phyloP scores from a whole-genome alignment of 1,284 basidiomycete species.

The Malassezia restricta region DNA sequence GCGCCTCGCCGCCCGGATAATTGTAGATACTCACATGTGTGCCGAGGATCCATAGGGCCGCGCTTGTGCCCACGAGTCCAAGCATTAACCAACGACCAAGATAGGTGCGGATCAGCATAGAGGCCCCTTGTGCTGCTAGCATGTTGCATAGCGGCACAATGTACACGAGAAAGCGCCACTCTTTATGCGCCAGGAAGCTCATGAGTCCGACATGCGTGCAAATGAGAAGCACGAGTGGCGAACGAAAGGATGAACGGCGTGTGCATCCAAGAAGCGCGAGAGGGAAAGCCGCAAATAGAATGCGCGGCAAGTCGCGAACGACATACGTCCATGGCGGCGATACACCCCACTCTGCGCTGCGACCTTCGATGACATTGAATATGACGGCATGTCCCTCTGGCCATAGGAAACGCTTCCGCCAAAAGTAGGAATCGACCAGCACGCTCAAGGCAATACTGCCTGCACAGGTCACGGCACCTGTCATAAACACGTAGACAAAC shows the following conservation, averaged over 20 bases:
- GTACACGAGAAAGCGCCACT: conserved; percentile 92
- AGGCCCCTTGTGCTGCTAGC: conserved; percentile 56
- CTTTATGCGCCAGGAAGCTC: conserved; percentile 59
- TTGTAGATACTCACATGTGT: conserved; percentile 55
- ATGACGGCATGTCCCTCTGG: conserved; percentile 69
- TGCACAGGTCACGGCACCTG: conserved; percentile 10
- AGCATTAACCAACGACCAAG: background rate
- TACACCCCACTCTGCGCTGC: conserved; percentile 79
- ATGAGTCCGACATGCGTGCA: conserved; percentile 57
- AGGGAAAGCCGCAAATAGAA: conserved; percentile 57
- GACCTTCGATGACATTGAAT: conserved; percentile 78
- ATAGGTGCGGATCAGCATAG: background rate
- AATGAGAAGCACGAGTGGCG: conserved; percentile 8
- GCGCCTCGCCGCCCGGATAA: conserved; percentile 77
- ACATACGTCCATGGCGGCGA: conserved; percentile 65
- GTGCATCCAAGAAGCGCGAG: conserved; percentile 54
- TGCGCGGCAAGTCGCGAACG: conserved; percentile 61
- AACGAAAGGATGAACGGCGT: conserved; percentile 48
- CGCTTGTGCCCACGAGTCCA: background rate
- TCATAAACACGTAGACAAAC: conserved; percentile 11
- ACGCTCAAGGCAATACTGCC: conserved; percentile 30
- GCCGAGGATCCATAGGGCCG: conserved; percentile 48
- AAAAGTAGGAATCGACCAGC: conserved; percentile 72
- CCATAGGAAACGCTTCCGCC: conserved; percentile 59
- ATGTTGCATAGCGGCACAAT: conserved; percentile 70